Base-by-base conservation (phyloP, 108 stramenopile genomes). In the Stephanodiscus minutulus region DNA sequence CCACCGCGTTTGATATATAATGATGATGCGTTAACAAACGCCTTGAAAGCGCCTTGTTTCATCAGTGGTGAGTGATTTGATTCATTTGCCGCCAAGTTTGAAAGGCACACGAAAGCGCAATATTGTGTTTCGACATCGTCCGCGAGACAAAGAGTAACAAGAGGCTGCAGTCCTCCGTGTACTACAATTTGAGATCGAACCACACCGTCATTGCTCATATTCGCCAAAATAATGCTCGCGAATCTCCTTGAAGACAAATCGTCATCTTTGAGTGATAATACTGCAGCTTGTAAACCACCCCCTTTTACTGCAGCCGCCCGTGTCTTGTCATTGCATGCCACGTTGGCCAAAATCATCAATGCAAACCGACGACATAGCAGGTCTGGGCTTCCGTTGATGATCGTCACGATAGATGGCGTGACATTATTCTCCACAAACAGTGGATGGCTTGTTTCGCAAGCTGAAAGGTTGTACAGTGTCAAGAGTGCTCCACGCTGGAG, bases 161-260 rank as follows among this genome's bases (percentile, higher is more conserved):
- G 68, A 55, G 31, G 46, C 63, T 39, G 35, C 17, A 92, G 81
- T 59, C 85, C 88, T 3, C 89, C 91, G 74, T 92, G 91, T 8
- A 90, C 83, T 10, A 89, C 81, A 61, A 88, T 82, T 68, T 92
- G 91, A 17, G 76, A 76, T 82, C 91, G 92, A 56, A 84, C 87
- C 41, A 39, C 66, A 36, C 64, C 52, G 61, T 77, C 68, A 79
- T 84, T 88, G 44, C 88, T 86, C 85, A 92, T 86, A 74, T 94
- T 94, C 71, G 88, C 82, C 46, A 94, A 70, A 18, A 83, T 85
- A 24, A 89, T 82, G 61, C 83, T 76, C 22, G 87, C 89, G 70
- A 91, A 88, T 25, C 68, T 73, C 62, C 71, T 64, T n/a, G 60
- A 69, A 33, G 91, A 78, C 3, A 58, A 43, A 48, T 93, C 92